Evolutionary conservation across 2,329 filamentous ascomycete genomes (phyloP).

Genomic region (Colletotrichum sidae): DNA sequence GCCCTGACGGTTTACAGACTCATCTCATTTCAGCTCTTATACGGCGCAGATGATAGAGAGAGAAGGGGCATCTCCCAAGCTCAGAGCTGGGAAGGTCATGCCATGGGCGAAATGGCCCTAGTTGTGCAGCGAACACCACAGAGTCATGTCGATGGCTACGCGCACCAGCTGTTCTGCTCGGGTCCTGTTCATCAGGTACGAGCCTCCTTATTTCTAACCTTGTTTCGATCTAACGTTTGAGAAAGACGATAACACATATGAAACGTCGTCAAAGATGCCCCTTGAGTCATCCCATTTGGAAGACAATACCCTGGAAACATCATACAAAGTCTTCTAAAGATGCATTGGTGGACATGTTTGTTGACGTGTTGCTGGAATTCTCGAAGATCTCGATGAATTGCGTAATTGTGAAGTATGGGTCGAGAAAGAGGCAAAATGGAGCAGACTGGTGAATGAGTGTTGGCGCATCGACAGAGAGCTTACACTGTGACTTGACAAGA

Average conservation of each 20-base stretch:
- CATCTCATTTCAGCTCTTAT: slow-evolving; percentile 33
- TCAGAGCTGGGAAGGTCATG: slow-evolving; percentile 38
- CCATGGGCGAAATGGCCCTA: slow-evolving; percentile 35
- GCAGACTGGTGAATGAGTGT: slow-evolving; percentile 29
- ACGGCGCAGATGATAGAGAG: slow-evolving; percentile 37
- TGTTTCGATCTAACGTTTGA: not conserved
- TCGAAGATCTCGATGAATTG: slow-evolving; percentile 44
- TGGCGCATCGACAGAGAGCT: slow-evolving; percentile 36
- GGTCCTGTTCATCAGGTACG: slow-evolving; percentile 40
- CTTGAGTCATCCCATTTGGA: slow-evolving; percentile 46
- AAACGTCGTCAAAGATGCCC: slow-evolving; percentile 40
- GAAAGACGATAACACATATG: slow-evolving; percentile 14
- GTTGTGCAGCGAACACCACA: slow-evolving; percentile 26
- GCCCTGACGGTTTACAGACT: too few relatives aligned
- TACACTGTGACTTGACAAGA: slow-evolving; percentile 22
- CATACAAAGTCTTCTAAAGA: slow-evolving; percentile 45
- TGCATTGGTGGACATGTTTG: slow-evolving; percentile 45
- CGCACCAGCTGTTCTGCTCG: slow-evolving; percentile 41
- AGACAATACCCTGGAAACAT: slow-evolving; percentile 46
- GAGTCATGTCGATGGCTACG: slow-evolving; percentile 26
- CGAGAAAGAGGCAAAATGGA: slow-evolving; percentile 6
- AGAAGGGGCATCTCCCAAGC: slow-evolving; percentile 31
- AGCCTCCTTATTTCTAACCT: not conserved
- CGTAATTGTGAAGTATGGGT: slow-evolving; percentile 21
- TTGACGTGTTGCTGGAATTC: slow-evolving; percentile 43